These are phyloP conservation scores for Penstemon newberryi DNA, from an alignment of 257 asterid species.

Conservation along the genomic window DNA sequence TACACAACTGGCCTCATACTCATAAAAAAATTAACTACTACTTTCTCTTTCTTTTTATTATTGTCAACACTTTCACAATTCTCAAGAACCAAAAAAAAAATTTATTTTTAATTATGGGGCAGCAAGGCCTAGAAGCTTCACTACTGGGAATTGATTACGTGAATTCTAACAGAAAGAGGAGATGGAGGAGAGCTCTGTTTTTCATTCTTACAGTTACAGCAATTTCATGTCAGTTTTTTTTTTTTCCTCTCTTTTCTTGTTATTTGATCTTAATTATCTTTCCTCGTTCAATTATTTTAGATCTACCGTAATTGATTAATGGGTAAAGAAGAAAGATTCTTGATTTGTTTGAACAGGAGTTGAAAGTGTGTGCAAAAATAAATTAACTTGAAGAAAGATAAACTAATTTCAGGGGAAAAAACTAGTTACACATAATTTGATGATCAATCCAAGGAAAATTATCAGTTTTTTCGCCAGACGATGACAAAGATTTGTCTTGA, in stretches of 20 bases:
- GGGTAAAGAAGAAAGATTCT: neutral
- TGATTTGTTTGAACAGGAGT: neutral
- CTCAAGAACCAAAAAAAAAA: too few relatives aligned
- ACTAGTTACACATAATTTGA: too few relatives aligned
- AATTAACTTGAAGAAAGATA: too few relatives aligned
- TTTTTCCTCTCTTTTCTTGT: neutral
- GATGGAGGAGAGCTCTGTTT: constrained; percentile 24
- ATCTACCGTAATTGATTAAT: neutral
- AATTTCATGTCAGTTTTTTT: constrained; percentile 42
- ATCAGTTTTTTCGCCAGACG: too few relatives aligned
- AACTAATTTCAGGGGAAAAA: too few relatives aligned
- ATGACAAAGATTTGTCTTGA: too few relatives aligned
- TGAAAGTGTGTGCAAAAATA: neutral
- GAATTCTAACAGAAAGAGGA: constrained; percentile 14
- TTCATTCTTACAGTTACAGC: constrained; percentile 32
- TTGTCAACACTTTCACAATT: too few relatives aligned
- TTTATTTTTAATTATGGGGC: neutral
- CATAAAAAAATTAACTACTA: neutral
- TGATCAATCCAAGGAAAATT: too few relatives aligned
- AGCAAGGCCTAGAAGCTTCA: constrained; percentile 26
- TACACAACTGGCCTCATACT: neutral
- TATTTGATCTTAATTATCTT: neutral
- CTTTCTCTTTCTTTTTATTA: neutral
- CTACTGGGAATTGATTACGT: constrained; percentile 28
- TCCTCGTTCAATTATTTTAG: constrained; percentile 1